Evolutionary conservation across 2,329 filamentous ascomycete species (phyloP).

Genomic region (Monosporascus sp.): DNA sequence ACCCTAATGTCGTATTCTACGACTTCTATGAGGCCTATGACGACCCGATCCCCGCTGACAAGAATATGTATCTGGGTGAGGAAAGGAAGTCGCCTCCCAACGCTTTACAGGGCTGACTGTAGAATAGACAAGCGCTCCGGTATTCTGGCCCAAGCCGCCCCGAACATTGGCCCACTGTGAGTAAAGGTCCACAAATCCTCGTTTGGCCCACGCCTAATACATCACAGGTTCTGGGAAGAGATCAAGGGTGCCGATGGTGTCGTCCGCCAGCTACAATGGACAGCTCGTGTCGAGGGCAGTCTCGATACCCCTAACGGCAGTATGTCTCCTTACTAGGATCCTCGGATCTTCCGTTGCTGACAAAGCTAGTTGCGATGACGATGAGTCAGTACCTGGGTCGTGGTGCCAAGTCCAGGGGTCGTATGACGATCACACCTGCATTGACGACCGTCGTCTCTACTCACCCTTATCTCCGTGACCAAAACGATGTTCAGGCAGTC

Average conservation of each 20-base stretch:
- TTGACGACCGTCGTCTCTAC: constrained; percentile 55
- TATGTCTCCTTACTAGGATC: constrained; percentile 14
- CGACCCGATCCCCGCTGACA: constrained; percentile 39
- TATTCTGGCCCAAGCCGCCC: constrained; percentile 58
- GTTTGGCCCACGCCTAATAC: constrained; percentile 1
- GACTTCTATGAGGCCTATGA: constrained; percentile 60
- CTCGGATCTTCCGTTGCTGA: constrained; percentile 3
- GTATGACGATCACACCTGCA: constrained; percentile 53
- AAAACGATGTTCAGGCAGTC: constrained; percentile 58
- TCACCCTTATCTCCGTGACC: constrained; percentile 54
- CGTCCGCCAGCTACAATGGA: constrained; percentile 61
- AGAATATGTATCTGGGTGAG: constrained; percentile 37
- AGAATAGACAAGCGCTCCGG: constrained; percentile 41
- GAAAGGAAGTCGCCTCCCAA: not conserved
- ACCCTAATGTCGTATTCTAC: constrained; percentile 49
- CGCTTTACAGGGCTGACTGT: constrained; percentile 6
- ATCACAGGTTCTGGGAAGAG: constrained; percentile 48
- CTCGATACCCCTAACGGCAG: constrained; percentile 30
- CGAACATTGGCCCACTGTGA: constrained; percentile 58
- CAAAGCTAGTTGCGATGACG: constrained; percentile 38
- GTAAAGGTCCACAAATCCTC: constrained; percentile 2
- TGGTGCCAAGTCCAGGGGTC: constrained; percentile 56
- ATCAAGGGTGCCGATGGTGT: constrained; percentile 54
- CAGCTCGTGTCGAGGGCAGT: constrained; percentile 56
- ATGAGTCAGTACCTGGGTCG: constrained; percentile 60